Conservation (phyloP, 1,284 basidiomycete species). For the Sporisorium iseilematis-ciliati region DNA sequence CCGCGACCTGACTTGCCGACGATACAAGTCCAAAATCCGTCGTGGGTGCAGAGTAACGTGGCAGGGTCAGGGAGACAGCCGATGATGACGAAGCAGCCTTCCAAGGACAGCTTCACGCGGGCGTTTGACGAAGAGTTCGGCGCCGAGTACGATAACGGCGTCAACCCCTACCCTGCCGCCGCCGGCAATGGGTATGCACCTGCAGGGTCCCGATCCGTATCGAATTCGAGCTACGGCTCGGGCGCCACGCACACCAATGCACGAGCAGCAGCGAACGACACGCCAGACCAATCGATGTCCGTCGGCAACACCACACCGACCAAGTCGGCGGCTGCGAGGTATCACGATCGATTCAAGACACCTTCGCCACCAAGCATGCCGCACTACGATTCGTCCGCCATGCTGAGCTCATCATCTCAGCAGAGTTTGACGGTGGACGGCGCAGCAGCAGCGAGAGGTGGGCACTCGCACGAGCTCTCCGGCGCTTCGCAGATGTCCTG, state of each 20-base stretch:
- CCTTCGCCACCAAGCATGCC: slow-evolving; percentile 17
- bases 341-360: slow-evolving; percentile 46
- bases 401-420: slow-evolving; percentile 8
- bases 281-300: slow-evolving; percentile 3
- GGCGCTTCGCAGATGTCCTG: slow-evolving; percentile 33
- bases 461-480: slow-evolving; percentile 39
- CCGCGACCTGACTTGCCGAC: slow-evolving; percentile 24
- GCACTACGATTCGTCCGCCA: slow-evolving; percentile 3
- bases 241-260: slow-evolving; percentile 15
- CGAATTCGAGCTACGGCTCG: slow-evolving; percentile 23
- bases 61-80: neutral
- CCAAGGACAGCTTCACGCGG: slow-evolving; percentile 45
- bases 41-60: slow-evolving; percentile 1
- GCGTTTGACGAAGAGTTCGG: slow-evolving; percentile 55
- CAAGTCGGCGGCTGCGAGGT: slow-evolving; percentile 24
- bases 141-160: slow-evolving; percentile 17
- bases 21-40: slow-evolving; percentile 28
- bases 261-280: neutral
- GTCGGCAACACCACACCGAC: slow-evolving; percentile 17
- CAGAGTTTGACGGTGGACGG: slow-evolving; percentile 14
- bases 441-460: slow-evolving; percentile 1
- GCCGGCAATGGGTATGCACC: slow-evolving; percentile 28
- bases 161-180: slow-evolving; percentile 28
- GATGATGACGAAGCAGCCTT: slow-evolving; percentile 29
- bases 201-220: slow-evolving; percentile 30